Evolutionary conservation across 805 yeast genomes (phyloP), one percentile per base, ranked within the genome.

Genomic region (Ogataea sp.): DNA sequence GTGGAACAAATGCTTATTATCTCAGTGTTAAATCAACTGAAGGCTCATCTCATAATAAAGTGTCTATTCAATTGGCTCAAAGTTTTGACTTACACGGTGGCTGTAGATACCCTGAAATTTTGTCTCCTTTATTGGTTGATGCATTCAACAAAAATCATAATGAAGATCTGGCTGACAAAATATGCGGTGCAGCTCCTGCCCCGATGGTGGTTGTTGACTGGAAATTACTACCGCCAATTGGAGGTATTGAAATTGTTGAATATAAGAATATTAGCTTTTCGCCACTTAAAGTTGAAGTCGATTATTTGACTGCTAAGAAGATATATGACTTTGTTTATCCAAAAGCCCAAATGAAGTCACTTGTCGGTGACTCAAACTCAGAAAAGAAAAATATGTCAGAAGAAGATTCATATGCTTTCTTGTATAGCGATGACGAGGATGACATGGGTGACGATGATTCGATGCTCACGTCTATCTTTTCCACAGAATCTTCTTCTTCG

Each of bases 101-200:
- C 7, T 73, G 87, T 0, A 54, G 67, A 1, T 85, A 81, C 50
- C 85, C 88, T 1, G 89, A 86, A 43, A 64, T 90, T 20, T 60
- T 88, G 17, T 67, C 83, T 2, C 84, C 88, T 3, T 68, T 52
- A 35, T 49, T 50, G 24, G 4, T 24, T 13, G 45, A 48, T 43
- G 34, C 45, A 43, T 44, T 41, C 27, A 35, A 36, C 20, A 26
- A 40, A n/a, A 42, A 39, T 15, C 27, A 36, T 2, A 36, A 42
- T 11, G 38, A 38, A 13, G 23, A 26, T 13, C 20, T 24, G 3
- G 27, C 28, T 6, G 29, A 64, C 37, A 44, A 67, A 38, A 56
- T 59, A 9, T 44, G 39, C 25, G 47, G 39, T 27, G 47, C 50
- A 20, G 50, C 43, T 20, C 46, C 23, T 4, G 7, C 43, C 13